Evolutionary conservation across 2,329 filamentous ascomycete genomes (phyloP).

Genomic region (Dothistroma septosporum): DNA sequence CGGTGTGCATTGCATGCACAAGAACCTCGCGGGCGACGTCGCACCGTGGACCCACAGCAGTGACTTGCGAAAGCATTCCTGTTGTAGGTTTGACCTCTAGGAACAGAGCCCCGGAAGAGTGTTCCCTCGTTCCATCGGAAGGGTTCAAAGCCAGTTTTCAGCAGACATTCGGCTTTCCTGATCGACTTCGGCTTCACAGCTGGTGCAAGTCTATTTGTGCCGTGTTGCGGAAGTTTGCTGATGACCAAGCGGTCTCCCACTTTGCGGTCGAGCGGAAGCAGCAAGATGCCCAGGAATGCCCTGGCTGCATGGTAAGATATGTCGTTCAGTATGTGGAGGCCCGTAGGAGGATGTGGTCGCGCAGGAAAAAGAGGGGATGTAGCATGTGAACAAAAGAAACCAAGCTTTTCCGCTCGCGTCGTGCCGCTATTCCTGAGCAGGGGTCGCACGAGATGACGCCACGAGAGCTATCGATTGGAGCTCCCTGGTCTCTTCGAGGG

Average conservation of each 20-base stretch:
- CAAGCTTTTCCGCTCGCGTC: background rate
- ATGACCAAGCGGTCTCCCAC: background rate
- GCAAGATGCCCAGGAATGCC: too few relatives aligned
- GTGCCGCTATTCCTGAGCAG: background rate
- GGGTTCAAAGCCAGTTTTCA: background rate
- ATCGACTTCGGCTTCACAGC: background rate
- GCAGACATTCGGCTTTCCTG: background rate
- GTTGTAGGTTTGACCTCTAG: background rate
- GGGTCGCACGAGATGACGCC: background rate
- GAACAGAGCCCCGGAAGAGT: background rate
- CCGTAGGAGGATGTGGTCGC: background rate
- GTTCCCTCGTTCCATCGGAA: background rate
- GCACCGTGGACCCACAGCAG: background rate
- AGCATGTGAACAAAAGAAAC: background rate
- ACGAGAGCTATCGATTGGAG: background rate
- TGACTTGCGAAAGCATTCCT: background rate
- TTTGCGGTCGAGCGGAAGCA: too few relatives aligned
- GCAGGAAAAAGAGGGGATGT: background rate
- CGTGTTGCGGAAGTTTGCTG: background rate
- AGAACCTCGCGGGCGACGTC: background rate
- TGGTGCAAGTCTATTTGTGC: background rate
- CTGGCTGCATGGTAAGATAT: background rate
- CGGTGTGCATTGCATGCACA: background rate
- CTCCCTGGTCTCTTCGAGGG: background rate
- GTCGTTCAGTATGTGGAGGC: too few relatives aligned